Percentiles rank a stretch among this genome's conserved stretches.
Evolutionary conservation across 495 filamentous ascomycete genomes (phyloP).

Genomic region (Amphirosellinia nigrospora): DNA sequence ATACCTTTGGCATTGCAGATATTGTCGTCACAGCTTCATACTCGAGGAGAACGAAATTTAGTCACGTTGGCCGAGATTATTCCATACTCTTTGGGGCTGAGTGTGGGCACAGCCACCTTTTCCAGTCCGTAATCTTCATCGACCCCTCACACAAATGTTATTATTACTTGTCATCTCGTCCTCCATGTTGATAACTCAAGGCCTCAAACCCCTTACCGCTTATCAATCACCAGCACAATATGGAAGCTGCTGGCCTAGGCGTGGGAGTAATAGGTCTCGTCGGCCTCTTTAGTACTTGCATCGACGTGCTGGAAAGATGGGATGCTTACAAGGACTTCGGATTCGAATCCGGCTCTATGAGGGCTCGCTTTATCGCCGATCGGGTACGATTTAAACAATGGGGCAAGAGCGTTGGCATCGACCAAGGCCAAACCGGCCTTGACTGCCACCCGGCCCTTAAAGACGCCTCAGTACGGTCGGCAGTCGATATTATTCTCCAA

Average conservation of each 20-base stretch:
- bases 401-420: conserved; percentile 27
- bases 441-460: neutral
- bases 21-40: too few species aligned
- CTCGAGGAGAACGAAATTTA: too few species aligned
- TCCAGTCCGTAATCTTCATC: neutral
- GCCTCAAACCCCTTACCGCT: neutral
- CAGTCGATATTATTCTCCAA: neutral
- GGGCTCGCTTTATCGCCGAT: conserved; percentile 28
- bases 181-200: neutral
- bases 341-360: conserved; percentile 23
- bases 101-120: neutral
- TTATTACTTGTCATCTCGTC: neutral
- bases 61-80: too few species aligned
- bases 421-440: neutral
- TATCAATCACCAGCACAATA: neutral
- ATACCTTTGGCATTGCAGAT: too few species aligned
- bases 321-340: conserved; percentile 29
- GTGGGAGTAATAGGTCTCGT: conserved; percentile 24
- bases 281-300: conserved; percentile 29
- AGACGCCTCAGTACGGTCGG: neutral
- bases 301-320: conserved; percentile 28
- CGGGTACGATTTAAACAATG: conserved; percentile 25
- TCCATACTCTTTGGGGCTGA: neutral
- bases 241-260: conserved; percentile 11
- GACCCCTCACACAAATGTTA: neutral